Percentiles rank a stretch among this genome's conserved stretches.
Conservation (phyloP, 2,329 filamentous ascomycete genomes). For the Hypoxylon sp. region DNA sequence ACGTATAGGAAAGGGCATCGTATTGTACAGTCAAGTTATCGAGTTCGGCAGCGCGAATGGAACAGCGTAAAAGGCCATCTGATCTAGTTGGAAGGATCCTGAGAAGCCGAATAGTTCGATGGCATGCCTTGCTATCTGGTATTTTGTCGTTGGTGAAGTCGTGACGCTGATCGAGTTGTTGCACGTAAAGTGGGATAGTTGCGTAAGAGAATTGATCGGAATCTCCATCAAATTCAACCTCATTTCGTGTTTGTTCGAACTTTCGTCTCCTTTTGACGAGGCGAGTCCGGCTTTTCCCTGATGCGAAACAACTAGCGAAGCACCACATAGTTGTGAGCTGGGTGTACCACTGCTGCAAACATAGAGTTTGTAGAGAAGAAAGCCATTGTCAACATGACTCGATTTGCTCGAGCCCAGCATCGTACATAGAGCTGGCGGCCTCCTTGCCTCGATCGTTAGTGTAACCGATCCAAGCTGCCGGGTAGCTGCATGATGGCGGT, state of each 20-base stretch:
- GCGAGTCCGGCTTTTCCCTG: constrained; percentile 16
- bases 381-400: constrained; percentile 17
- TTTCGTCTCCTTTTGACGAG: neutral
- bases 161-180: neutral
- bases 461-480: constrained; percentile 5
- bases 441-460: constrained; percentile 24
- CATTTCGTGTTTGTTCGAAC: neutral
- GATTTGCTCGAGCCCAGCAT: constrained; percentile 17
- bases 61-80: constrained; percentile 21
- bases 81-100: constrained; percentile 16
- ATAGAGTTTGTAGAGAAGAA: constrained; percentile 2
- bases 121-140: neutral
- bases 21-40: constrained; percentile 5
- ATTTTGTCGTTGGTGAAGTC: neutral
- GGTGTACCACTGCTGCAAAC: constrained; percentile 21
- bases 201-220: constrained; percentile 22
- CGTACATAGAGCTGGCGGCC: constrained; percentile 18
- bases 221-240: neutral
- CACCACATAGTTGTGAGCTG: constrained; percentile 28
- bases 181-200: constrained; percentile 10
- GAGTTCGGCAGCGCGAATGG: constrained; percentile 23
- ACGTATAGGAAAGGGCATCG: constrained; percentile 37
- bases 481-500: constrained; percentile 13
- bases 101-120: constrained; percentile 29
- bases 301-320: neutral